Evolutionary conservation across 2,329 filamentous ascomycete species (phyloP).

Genomic region (Calcarisporium arbuscula): DNA sequence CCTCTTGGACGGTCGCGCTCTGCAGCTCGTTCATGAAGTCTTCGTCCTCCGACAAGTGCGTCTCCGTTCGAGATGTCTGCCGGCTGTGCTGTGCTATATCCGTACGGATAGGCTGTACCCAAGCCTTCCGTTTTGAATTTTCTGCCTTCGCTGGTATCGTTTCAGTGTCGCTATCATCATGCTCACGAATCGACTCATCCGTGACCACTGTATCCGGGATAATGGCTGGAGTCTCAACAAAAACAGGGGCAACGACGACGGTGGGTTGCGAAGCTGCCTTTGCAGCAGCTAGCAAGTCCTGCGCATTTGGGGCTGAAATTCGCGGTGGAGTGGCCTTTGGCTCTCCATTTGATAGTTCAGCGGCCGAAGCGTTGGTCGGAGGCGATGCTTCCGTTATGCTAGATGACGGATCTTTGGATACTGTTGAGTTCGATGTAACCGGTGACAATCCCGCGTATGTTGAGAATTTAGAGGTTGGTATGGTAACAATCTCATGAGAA

Average conservation of each 20-base stretch:
- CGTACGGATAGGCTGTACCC: constrained; percentile 51
- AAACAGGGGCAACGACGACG: constrained; percentile 8
- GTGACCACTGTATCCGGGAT: neutral
- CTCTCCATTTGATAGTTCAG: constrained; percentile 9
- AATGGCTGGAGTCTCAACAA: constrained; percentile 3
- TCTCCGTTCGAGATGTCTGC: constrained; percentile 23
- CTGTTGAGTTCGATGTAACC: no score
- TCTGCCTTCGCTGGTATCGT: constrained; percentile 20
- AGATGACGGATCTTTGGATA: no score
- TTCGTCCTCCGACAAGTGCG: constrained; percentile 63
- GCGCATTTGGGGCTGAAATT: constrained; percentile 22
- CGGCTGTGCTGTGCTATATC: constrained; percentile 28
- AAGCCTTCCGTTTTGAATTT: constrained; percentile 25
- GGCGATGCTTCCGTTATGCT: constrained; percentile 11
- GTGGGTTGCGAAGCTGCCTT: constrained; percentile 11
- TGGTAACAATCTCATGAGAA: constrained; percentile 6
- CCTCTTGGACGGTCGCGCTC: constrained; percentile 74
- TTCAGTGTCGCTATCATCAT: constrained; percentile 18
- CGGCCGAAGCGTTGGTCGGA: constrained; percentile 8
- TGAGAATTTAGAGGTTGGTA: constrained; percentile 15
- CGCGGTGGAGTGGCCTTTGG: constrained; percentile 15
- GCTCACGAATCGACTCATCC: constrained; percentile 3
- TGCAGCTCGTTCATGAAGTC: constrained; percentile 80
- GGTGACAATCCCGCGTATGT: no score
- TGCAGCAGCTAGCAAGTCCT: constrained; percentile 18